Conservation (phyloP, 75 land plant genomes). For the Gnetum montanum region DNA sequence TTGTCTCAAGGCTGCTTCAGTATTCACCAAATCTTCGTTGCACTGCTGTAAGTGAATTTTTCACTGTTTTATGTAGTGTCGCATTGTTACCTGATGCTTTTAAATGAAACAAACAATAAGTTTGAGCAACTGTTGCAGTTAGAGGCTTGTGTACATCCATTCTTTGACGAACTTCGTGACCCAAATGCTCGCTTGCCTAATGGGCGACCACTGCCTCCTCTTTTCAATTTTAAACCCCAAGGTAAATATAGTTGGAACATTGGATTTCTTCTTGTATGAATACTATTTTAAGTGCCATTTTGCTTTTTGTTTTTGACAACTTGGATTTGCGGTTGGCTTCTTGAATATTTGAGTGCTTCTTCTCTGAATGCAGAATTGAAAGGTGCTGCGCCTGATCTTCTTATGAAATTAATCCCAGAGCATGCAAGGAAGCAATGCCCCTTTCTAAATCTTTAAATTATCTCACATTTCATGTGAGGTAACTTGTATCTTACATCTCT, state of each 20-base stretch:
- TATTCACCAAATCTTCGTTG: slow-evolving; percentile 56
- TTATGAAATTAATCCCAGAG: slow-evolving; percentile 42
- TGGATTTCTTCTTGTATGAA: not conserved
- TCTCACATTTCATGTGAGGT: not conserved
- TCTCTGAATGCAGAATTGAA: slow-evolving; percentile 26
- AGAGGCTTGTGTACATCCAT: slow-evolving; percentile 71
- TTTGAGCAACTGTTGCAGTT: slow-evolving; percentile 24
- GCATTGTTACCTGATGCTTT: slow-evolving; percentile 3
- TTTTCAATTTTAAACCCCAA: slow-evolving; percentile 74
- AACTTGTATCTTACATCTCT: not conserved
- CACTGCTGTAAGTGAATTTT: slow-evolving; percentile 41
- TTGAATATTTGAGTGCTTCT: slow-evolving; percentile 3
- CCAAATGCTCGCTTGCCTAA: slow-evolving; percentile 69
- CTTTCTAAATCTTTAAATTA: slow-evolving; percentile 20
- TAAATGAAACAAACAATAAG: not conserved
- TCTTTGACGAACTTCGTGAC: slow-evolving; percentile 75
- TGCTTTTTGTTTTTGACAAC: not conserved
- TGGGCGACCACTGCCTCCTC: slow-evolving; percentile 71
- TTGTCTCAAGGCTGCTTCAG: slow-evolving; percentile 52
- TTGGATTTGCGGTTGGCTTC: not conserved
- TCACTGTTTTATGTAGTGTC: not conserved
- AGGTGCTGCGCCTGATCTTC: slow-evolving; percentile 38
- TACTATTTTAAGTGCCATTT: not conserved
- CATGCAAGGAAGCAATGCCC: slow-evolving; percentile 51
- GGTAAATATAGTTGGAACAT: slow-evolving; percentile 20